Base-by-base conservation (phyloP, 2,329 filamentous ascomycete genomes). In the Aureobasidium pullulans region DNA sequence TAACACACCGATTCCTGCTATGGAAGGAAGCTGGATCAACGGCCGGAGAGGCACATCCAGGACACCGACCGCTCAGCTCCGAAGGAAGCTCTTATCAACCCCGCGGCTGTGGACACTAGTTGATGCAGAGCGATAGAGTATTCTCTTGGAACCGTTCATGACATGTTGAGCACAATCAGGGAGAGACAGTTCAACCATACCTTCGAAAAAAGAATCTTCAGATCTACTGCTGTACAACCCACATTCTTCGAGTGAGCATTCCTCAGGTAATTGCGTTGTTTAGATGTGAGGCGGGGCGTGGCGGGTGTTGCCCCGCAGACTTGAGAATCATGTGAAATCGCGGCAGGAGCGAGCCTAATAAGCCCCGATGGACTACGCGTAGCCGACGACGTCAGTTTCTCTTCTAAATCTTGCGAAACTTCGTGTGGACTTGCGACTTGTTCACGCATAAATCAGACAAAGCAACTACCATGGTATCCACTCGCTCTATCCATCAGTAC, bases 51-150 rank as follows among this genome's bases (percentile, higher is more conserved):
- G 13, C 23, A 23, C 23, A 19, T 7, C 28, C 2, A 15, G 32
- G 44, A 19, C 16, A n/a, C 10, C 50, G 39, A 34, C 39, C 50
- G 50, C 50, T 54, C 37, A 43, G n/a, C 50, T 54, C 50, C 50
- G 50, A 54, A 32, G 37, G 50, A 36, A 39, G 15, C 23, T 54
- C 50, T 43, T 54, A 54, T 44, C 50, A 43, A 52, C 50, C 50
- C 50, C 50, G 37, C 49, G 23, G 36, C 28, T 43, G 15, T 34
- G 50, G 29, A 31, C 15, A 16, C 16, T 36, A 28, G n/a, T 34
- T 32, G 16, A 40, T 37, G n/a, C 32, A 5, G 9, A 10, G 4
- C 10, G 19, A 28, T 31, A 9, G 19, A 23, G 23, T 23, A 23
- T 23, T 28, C 3, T 2, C 39, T 42, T 42, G 39, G 3, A 8